Evolutionary conservation across 768 basidiomycete genomes (phyloP).

Genomic region (Xerocomus brunneocitrinus): DNA sequence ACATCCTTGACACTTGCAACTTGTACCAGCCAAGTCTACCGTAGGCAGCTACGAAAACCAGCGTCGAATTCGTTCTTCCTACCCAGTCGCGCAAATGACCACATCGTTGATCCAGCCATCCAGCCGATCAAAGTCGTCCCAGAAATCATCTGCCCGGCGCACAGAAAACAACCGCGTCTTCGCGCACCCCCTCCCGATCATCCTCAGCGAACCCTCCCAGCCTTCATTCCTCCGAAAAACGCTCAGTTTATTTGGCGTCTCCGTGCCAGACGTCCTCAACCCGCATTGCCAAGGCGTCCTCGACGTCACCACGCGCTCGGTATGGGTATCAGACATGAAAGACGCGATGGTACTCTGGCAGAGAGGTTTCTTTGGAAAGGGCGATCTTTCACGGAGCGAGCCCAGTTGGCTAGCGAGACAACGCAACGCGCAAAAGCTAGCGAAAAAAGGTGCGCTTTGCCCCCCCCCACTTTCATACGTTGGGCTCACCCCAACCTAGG

Average conservation of each 20-base stretch:
- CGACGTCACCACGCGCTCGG: slow-evolving; percentile 76
- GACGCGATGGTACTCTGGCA: slow-evolving; percentile 77
- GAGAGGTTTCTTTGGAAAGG: slow-evolving; percentile 96
- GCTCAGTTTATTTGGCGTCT: slow-evolving; percentile 52
- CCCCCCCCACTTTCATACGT: background rate
- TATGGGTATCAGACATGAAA: slow-evolving; percentile 69
- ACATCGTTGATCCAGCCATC: slow-evolving; percentile 50
- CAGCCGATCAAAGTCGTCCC: slow-evolving; percentile 33
- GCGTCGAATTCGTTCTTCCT: too few species aligned
- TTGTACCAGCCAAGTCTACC: too few species aligned
- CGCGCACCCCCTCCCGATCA: slow-evolving; percentile 62
- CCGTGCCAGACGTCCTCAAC: slow-evolving; percentile 55
- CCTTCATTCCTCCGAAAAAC: slow-evolving; percentile 42
- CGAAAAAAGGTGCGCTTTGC: slow-evolving; percentile 49
- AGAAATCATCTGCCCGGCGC: slow-evolving; percentile 51
- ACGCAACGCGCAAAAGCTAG: slow-evolving; percentile 52
- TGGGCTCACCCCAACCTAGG: background rate
- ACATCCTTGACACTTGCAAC: too few species aligned
- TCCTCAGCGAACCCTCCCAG: slow-evolving; percentile 40
- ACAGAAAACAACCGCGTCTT: slow-evolving; percentile 68
- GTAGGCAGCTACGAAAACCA: too few species aligned
- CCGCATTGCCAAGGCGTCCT: slow-evolving; percentile 75
- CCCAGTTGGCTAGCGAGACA: slow-evolving; percentile 88
- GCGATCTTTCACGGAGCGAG: slow-evolving; percentile 90
- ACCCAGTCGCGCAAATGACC: background rate